Evolutionary conservation across 768 basidiomycete genomes (phyloP).

Genomic region (Auricularia sp.): DNA sequence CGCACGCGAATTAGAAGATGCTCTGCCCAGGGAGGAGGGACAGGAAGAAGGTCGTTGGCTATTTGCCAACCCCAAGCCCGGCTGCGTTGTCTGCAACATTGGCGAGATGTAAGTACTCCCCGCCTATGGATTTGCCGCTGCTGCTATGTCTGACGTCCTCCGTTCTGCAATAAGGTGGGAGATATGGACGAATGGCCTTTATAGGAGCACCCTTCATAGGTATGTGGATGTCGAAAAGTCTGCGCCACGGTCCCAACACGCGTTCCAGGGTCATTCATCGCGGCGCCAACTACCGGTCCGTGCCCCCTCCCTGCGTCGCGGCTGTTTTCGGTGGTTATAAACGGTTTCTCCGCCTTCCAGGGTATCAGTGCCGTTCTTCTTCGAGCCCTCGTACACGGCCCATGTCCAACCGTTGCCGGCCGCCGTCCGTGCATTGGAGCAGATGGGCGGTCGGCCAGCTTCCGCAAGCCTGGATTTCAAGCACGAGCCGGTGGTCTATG

Average conservation of each 20-base stretch:
- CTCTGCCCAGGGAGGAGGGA: constrained; percentile 41
- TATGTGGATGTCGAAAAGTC: neutral
- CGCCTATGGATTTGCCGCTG: neutral
- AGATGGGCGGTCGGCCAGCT: neutral
- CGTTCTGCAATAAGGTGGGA: constrained; percentile 50
- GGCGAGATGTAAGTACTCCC: constrained; percentile 62
- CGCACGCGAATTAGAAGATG: constrained; percentile 8
- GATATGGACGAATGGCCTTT: constrained; percentile 80
- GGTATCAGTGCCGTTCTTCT: constrained; percentile 71
- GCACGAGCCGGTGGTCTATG: constrained; percentile 53
- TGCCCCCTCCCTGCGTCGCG: constrained; percentile 6
- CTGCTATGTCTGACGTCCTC: neutral
- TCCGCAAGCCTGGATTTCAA: neutral
- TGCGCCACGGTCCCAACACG: neutral
- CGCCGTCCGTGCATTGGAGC: constrained; percentile 36
- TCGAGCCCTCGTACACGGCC: constrained; percentile 80
- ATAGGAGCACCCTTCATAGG: constrained; percentile 76
- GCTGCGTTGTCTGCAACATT: constrained; percentile 83
- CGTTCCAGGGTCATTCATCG: constrained; percentile 56
- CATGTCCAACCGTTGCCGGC: constrained; percentile 53
- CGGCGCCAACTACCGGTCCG: constrained; percentile 62
- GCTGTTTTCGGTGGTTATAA: neutral
- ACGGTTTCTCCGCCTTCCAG: constrained; percentile 24
- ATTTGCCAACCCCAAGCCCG: constrained; percentile 71
- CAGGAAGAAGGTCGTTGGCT: constrained; percentile 64